Evolutionary conservation across 306 rosid species (phyloP), one percentile per base, ranked within the genome.

Genomic region (Dryas alaskensis): DNA sequence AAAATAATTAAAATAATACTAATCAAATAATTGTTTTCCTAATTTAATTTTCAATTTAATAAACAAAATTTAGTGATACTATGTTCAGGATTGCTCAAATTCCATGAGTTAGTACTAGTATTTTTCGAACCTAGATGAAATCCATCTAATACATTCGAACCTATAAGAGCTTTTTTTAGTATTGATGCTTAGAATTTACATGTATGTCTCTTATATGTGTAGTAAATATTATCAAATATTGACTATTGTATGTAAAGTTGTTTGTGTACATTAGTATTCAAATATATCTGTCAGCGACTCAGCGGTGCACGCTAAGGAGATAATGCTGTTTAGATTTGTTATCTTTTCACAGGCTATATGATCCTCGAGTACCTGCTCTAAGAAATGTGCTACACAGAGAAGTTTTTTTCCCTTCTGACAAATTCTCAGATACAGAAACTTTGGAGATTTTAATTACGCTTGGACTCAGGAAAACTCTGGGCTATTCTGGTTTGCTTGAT

Each of bases 401-500:
- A 81, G 87, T 74, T 73, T 91, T 86, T 81, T 93, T 91, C 63
- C 98, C 98, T 22, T 89, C 97, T 70, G 94, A 88, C 12, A 84
- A 58, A 48, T 93, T 93, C 82, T 84, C 76, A 55, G 96, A 81
- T 77, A 75, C 86, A 37, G 91, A 82, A 73, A 79, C 82, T 81
- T 76, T 93, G 87, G 98, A 93, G 60, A 82, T 81, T 79, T 81
- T 93, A 81, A 87, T 87, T 74, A 84, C 73, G 76, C 88, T 93
- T 83, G 98, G 98, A 66, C 96, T 93, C 58, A 80, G 93, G 78
- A 89, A 73, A 83, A 85, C 92, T 79, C 83, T 93, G 81, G 92
- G 94, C 37, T 89, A 84, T 79, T 83, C 91, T 89, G 97, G 98
- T 72, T 87, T 93, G 74, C 89, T 93, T 61, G 98, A 93, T 83